These are phyloP conservation scores for Lagenaria siceraria DNA, from an alignment of 306 rosid species.

Conservation along the genomic window DNA sequence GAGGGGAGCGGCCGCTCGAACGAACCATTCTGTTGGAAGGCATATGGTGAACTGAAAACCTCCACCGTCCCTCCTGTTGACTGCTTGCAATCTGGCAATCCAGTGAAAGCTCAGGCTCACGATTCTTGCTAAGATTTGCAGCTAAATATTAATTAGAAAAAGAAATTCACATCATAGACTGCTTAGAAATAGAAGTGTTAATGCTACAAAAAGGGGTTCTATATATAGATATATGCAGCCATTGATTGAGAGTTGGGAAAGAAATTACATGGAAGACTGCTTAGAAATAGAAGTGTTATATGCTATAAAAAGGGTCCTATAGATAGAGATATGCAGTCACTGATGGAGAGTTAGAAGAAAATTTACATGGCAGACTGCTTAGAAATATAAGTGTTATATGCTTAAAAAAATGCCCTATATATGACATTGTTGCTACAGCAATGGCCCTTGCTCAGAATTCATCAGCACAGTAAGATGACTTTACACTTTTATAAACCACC, in stretches of 20 bases:
- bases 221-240: not conserved
- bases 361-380: not conserved
- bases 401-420: not conserved
- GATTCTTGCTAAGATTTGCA: constrained; percentile 27
- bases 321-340: not conserved
- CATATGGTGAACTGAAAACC: constrained; percentile 56
- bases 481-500: not conserved
- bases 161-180: not conserved
- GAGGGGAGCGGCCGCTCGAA: constrained; percentile 12
- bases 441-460: constrained; percentile 4
- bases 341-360: not conserved
- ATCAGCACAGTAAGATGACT: not conserved
- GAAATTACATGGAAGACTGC: not conserved
- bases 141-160: not conserved
- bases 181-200: not conserved
- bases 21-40: constrained; percentile 67
- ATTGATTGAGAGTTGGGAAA: not conserved
- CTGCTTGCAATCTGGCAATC: constrained; percentile 41
- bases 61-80: constrained; percentile 37
- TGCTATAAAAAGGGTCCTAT: not conserved
- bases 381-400: not conserved
- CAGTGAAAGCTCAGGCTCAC: constrained; percentile 18
- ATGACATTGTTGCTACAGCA: not conserved
- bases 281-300: not conserved
- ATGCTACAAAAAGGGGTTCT: not conserved